These are phyloP conservation scores for Kwoniella pini DNA, from an alignment of 768 basidiomycete genomes.

Conservation along the genomic window DNA sequence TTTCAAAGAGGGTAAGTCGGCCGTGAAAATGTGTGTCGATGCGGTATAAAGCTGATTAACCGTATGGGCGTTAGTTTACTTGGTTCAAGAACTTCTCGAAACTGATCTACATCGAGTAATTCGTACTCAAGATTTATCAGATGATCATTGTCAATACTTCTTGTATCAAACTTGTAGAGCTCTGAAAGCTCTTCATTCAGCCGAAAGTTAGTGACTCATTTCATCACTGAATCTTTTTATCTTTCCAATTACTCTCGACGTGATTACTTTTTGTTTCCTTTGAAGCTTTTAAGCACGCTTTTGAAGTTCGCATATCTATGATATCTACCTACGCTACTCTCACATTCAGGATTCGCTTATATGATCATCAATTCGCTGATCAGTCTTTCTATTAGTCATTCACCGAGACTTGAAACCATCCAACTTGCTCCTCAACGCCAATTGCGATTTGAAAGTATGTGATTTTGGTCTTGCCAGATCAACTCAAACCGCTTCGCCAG, in stretches of 20 bases:
- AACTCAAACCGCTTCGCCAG: slow-evolving; percentile 31
- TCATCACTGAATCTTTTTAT: not conserved
- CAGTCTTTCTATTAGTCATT: slow-evolving; percentile 60
- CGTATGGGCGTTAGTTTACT: slow-evolving; percentile 28
- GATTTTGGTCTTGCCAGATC: slow-evolving; percentile 91
- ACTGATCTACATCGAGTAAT: slow-evolving; percentile 97
- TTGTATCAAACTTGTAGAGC: slow-evolving; percentile 90
- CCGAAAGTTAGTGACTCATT: too few relatives aligned
- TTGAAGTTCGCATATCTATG: too few relatives aligned
- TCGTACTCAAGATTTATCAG: slow-evolving; percentile 87
- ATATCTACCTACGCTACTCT: too few relatives aligned
- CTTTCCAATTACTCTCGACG: not conserved
- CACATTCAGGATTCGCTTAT: too few relatives aligned
- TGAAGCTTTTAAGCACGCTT: too few relatives aligned
- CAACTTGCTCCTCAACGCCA: slow-evolving; percentile 57
- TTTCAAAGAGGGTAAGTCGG: slow-evolving; percentile 77
- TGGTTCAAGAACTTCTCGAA: slow-evolving; percentile 91
- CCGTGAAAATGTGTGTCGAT: slow-evolving; percentile 25
- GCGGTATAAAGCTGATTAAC: not conserved
- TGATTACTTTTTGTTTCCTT: too few relatives aligned
- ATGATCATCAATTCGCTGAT: too few relatives aligned
- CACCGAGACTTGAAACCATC: slow-evolving; percentile 57
- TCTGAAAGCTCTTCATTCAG: slow-evolving; percentile 92
- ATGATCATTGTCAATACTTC: slow-evolving; percentile 91
- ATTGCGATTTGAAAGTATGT: slow-evolving; percentile 59